Conservation (phyloP, 208 protist species). For the Trypanosoma avium region DNA sequence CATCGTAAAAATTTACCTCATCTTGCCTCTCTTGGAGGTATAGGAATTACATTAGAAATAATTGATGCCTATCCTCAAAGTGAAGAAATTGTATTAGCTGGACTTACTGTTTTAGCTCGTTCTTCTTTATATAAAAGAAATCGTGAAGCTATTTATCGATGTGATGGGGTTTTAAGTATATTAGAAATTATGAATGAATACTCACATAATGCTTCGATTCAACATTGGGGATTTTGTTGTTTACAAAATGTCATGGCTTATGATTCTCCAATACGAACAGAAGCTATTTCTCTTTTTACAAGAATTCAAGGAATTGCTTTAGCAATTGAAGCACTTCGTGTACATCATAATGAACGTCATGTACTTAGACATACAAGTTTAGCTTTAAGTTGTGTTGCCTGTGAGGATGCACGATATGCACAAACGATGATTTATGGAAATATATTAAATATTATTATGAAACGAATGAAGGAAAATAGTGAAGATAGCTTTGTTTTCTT, state of each 20-base stretch:
- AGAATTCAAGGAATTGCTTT: constrained; percentile 51
- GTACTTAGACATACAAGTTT: constrained; percentile 18
- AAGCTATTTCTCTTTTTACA: constrained; percentile 42
- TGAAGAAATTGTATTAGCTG: constrained; percentile 53
- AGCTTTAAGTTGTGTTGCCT: constrained; percentile 38
- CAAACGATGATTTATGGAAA: constrained; percentile 44
- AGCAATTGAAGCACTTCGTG: constrained; percentile 47
- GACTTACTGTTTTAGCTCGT: constrained; percentile 63
- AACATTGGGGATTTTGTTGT: constrained; percentile 75
- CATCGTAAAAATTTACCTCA: constrained; percentile 17
- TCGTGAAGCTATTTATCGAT: constrained; percentile 54
- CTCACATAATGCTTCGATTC: constrained; percentile 48
- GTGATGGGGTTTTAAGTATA: constrained; percentile 72
- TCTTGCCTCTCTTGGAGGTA: constrained; percentile 47
- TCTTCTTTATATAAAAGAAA: constrained; percentile 64
- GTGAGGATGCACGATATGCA: constrained; percentile 25
- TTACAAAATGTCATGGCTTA: constrained; percentile 47
- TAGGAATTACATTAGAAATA: constrained; percentile 76
- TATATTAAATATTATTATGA: constrained; percentile 41
- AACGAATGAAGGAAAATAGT: constrained; percentile 36
- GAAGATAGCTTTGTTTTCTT: constrained; percentile 28
- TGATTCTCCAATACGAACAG: constrained; percentile 20
- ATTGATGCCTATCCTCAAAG: constrained; percentile 81
- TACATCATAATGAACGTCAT: constrained; percentile 33
- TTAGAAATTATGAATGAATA: constrained; percentile 85